Base-by-base conservation (phyloP, 2,329 filamentous ascomycete genomes). In the Daldinia eschscholtzii region DNA sequence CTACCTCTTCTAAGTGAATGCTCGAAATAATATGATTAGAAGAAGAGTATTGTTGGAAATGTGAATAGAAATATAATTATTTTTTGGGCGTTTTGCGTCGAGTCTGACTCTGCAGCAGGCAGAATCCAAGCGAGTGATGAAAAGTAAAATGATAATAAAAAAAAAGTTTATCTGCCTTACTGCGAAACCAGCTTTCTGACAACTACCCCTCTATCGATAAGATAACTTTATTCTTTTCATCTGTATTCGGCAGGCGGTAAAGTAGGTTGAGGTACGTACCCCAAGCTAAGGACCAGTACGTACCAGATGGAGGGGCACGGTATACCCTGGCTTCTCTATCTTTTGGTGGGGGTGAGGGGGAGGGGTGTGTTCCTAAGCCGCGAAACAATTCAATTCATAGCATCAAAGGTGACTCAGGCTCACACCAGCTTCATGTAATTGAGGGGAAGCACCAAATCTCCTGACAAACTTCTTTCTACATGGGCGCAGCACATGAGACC, bases 361-460 rank as follows among this genome's bases (percentile, higher is more conserved):
- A 42, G 55, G 56, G 61, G 61, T 52, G 59, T 35, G 50, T 41
- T 61, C 26, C 35, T 56, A 61, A 46, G 57, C 53, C 28, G 39
- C 18, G 44, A 61, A 20, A 33, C 46, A 46, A 66, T 55, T 44
- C 52, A 66, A 62, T 50, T 61, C 37, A 10, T n/a, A 64, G 39
- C 33, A 48, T 50, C 39, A 55, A 55, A 55, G 61, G 58, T 68
- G 66, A 68, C 62, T 68, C 66, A 68, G 35, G 52, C 26, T 30
- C 57, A 59, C 30, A 39, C 53, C 18, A 53, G 52, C 37, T 53
- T 37, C 52, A 20, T 46, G 7, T n/a, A 50, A 50, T 50, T n/a
- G 4, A 18, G 39, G 39, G 15, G 3, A 3, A 50, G 7, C 46
- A 3, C 15, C 10, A n/a, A n/a, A 30, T 50, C 26, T 50, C 15